A percentile compares a stretch with the other conserved stretches of the same genome.
phyloP scores from a whole-genome alignment of 306 rosid species.

The Trifolium dubium region DNA sequence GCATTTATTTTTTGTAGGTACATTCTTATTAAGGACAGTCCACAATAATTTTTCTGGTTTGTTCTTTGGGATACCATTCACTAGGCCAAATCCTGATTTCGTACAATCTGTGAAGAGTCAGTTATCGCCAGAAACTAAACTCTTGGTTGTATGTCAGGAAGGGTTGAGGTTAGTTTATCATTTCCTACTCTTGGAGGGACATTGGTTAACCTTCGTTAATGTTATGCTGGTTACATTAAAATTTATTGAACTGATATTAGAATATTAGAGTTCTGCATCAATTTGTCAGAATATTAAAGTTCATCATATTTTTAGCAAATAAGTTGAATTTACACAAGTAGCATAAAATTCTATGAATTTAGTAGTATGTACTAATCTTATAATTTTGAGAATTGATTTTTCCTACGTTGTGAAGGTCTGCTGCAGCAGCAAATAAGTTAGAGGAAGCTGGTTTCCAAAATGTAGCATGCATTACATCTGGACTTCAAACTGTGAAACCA shows the following conservation, averaged over 20 bases:
- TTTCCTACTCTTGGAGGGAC: not conserved
- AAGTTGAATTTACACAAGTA: no score
- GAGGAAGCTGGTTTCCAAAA: conserved; percentile 49
- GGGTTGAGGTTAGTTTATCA: conserved; percentile 70
- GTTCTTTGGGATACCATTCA: conserved; percentile 83
- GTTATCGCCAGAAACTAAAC: conserved; percentile 68
- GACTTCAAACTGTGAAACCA: conserved; percentile 83
- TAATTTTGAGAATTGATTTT: conserved; percentile 1
- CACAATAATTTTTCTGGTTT: conserved; percentile 95
- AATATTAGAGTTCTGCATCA: no score
- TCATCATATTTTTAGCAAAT: no score
- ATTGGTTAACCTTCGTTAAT: not conserved
- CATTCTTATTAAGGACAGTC: conserved; percentile 77
- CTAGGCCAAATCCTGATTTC: conserved; percentile 82
- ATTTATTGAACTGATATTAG: no score
- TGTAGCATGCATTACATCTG: conserved; percentile 80
- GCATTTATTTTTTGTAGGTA: conserved; percentile 55
- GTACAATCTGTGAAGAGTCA: conserved; percentile 71
- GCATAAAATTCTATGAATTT: no score
- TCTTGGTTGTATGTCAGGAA: conserved; percentile 90
- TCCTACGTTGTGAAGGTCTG: conserved; percentile 63
- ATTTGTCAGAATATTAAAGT: no score
- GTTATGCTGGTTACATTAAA: no score
- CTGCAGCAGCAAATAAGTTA: conserved; percentile 76
- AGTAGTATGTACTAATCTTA: no score